Evolutionary conservation across 2,329 filamentous ascomycete genomes (phyloP).

Genomic region (Trichoderma polysporum): DNA sequence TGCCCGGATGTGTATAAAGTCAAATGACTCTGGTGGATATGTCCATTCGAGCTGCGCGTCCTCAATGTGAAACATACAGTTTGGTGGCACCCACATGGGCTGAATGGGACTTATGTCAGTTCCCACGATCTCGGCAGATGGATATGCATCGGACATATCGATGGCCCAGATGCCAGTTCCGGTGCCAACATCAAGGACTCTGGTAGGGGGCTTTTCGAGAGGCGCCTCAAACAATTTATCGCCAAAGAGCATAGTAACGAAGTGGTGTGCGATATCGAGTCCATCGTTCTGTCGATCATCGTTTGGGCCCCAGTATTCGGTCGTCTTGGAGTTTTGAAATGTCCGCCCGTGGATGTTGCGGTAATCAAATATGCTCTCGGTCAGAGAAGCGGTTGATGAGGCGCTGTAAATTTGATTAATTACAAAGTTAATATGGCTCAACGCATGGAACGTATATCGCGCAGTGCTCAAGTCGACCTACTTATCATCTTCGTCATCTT

Average conservation of each 20-base stretch:
- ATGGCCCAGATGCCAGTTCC: conserved; percentile 52
- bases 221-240: conserved; percentile 39
- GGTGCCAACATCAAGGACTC: conserved; percentile 45
- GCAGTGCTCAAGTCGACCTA: background rate
- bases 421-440: background rate
- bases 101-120: conserved; percentile 46
- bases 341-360: conserved; percentile 42
- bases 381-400: conserved; percentile 30
- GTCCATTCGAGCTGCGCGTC: conserved; percentile 58
- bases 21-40: conserved; percentile 23
- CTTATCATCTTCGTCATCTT: background rate
- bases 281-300: conserved; percentile 41
- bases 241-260: conserved; percentile 34
- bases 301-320: conserved; percentile 39
- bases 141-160: conserved; percentile 39
- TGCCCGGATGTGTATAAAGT: conserved; percentile 24
- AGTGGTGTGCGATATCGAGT: conserved; percentile 41
- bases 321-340: conserved; percentile 41
- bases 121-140: conserved; percentile 38
- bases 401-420: background rate
- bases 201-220: conserved; percentile 39
- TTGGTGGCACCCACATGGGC: conserved; percentile 52
- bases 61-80: conserved; percentile 59
- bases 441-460: background rate
- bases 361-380: conserved; percentile 37